These are phyloP conservation scores for Blastobotrys americana DNA, from an alignment of 805 yeast species.

Conservation along the genomic window DNA sequence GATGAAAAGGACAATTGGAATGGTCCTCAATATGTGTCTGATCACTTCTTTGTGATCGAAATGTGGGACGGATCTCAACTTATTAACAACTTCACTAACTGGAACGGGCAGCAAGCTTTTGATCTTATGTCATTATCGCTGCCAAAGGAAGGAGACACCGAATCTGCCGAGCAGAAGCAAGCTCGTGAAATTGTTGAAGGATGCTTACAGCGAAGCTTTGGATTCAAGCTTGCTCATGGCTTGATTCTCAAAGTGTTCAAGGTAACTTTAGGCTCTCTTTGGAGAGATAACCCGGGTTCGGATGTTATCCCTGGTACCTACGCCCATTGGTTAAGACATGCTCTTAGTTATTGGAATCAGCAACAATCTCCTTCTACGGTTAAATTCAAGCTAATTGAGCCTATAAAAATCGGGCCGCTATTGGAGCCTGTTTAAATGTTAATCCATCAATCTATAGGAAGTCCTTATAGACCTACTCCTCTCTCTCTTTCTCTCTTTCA, in stretches of 20 bases:
- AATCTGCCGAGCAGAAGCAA: slow-evolving; percentile 4
- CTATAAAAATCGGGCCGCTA: not conserved
- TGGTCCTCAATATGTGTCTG: slow-evolving; percentile 3
- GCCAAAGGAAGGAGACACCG: slow-evolving; percentile 3
- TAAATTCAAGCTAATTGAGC: not conserved
- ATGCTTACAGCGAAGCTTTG: slow-evolving; percentile 3
- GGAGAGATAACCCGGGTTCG: slow-evolving; percentile 2
- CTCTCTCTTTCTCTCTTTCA: too few relatives aligned
- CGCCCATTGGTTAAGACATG: slow-evolving; percentile 6
- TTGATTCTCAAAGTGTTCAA: slow-evolving; percentile 1
- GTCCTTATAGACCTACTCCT: too few relatives aligned
- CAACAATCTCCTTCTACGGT: not conserved
- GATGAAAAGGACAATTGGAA: slow-evolving; percentile 4
- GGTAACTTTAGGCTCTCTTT: not conserved
- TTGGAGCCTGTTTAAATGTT: too few relatives aligned
- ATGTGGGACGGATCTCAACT: slow-evolving; percentile 2
- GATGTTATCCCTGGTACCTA: slow-evolving; percentile 4
- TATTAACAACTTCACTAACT: slow-evolving; percentile 1
- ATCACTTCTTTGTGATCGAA: slow-evolving; percentile 2
- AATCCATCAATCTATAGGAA: too few relatives aligned
- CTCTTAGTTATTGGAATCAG: slow-evolving; percentile 1
- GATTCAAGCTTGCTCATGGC: slow-evolving; percentile 5
- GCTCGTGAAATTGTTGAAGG: slow-evolving; percentile 5
- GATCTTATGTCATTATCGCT: slow-evolving; percentile 5
- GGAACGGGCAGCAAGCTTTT: slow-evolving; percentile 3